Base-by-base conservation (phyloP, 257 asterid genomes). In the Plantago ovata region DNA sequence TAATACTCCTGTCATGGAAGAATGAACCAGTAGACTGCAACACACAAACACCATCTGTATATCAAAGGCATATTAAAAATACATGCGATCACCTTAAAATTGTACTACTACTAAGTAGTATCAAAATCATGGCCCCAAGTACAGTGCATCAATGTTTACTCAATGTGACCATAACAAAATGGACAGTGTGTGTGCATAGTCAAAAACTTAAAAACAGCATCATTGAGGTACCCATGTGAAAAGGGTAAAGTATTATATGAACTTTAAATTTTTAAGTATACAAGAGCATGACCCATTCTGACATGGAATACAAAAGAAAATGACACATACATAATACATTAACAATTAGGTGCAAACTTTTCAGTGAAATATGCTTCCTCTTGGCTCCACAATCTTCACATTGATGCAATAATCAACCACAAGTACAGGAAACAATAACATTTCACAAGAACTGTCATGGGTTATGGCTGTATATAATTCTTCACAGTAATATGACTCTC, bases 11-110 rank as follows among this genome's bases (percentile, higher is more conserved):
- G 69, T 83, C 89, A 23, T 62, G 93, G 62, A 86, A 86, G 79
- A 86, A 81, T 7, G 95, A 79, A 59, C 89, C 82, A 0, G 95
- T 83, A 20, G 95, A 83, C 95, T 85, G 79, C 68, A 65, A 68
- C 9, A 66, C 2, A 52, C 7, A 11, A 40, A 20, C n/a, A n/a
- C n/a, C n/a, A 15, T 16, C 14, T 13, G 13, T 48, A 12, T 12
- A 19, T 49, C 55, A 49, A 49, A 15, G 10, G 55, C 33, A 28
- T 19, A 21, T 19, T 33, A 21, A 49, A 20, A 21, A 19, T 3
- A 33, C 10, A 19, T 19, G 55, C 36, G 11, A 49, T 11, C 18
- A n/a, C 55, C 13, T 49, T 49, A 32, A 49, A 20, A 21, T 19
- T 19, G 9, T 47, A 1, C n/a, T 16, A 24, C 6, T 52, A 24